Conservation (phyloP, 2,329 filamentous ascomycete genomes). For the Pochonia chlamydosporia region DNA sequence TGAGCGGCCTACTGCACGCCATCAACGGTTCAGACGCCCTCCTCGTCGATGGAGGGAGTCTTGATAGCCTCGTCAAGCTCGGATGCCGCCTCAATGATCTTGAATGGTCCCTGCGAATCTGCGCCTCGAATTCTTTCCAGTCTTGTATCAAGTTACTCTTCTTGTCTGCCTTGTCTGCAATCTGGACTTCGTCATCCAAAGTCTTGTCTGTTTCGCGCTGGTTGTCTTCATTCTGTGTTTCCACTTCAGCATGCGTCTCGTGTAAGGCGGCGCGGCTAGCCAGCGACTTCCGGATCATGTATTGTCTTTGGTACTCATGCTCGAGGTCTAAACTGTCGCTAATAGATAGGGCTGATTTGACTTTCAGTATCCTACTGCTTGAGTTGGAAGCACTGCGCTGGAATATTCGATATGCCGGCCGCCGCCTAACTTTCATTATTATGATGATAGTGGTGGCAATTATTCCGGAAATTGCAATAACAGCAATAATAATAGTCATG, state of each 20-base stretch:
- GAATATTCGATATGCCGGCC: background rate
- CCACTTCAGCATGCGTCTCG: background rate
- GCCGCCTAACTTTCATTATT: background rate
- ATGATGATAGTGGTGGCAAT: background rate
- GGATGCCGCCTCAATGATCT: conserved; percentile 23
- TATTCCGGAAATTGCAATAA: background rate
- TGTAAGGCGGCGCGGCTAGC: conserved; percentile 22
- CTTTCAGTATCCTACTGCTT: background rate
- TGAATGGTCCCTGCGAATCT: conserved; percentile 21
- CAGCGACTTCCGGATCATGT: conserved; percentile 40
- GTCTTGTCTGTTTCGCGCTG: background rate
- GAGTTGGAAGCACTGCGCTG: conserved; percentile 3
- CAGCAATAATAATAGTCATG: background rate
- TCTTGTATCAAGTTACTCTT: conserved; percentile 20
- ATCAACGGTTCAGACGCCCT: background rate
- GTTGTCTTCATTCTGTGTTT: background rate
- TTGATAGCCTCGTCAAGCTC: conserved; percentile 13
- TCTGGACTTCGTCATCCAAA: conserved; percentile 1
- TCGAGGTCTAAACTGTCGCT: conserved; percentile 14
- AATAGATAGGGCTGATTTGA: background rate
- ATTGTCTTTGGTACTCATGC: conserved; percentile 31
- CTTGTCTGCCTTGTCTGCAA: too few species aligned
- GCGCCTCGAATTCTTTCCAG: conserved; percentile 35
- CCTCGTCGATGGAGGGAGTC: background rate
- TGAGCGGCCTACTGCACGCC: background rate